phyloP scores from a whole-genome alignment of 129 eudicot species.

The Cynara cardunculus region DNA sequence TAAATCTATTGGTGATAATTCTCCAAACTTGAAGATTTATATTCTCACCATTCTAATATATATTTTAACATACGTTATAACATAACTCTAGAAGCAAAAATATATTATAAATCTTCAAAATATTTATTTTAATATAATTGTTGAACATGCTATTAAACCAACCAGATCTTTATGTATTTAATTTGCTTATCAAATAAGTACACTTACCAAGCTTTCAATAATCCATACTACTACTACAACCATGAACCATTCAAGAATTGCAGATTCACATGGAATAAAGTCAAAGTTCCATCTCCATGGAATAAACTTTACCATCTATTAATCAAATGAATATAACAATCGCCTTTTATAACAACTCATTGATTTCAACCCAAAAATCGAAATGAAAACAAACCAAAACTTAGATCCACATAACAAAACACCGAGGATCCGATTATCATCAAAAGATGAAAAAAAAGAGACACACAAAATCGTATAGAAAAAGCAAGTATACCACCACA shows the following conservation, averaged over 20 bases:
- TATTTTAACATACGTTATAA: too few relatives aligned
- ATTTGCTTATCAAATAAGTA: too few relatives aligned
- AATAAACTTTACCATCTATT: constrained; percentile 19
- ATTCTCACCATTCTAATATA: too few relatives aligned
- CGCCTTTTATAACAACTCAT: constrained; percentile 17
- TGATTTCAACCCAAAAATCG: neutral
- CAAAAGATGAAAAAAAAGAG: constrained; percentile 23
- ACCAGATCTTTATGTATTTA: too few relatives aligned
- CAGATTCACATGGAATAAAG: neutral
- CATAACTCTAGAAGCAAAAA: too few relatives aligned
- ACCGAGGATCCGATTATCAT: constrained; percentile 39
- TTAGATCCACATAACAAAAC: constrained; percentile 47
- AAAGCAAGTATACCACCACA: constrained; percentile 26
- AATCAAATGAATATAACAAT: constrained; percentile 7
- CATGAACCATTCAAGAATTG: neutral
- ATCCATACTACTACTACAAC: too few relatives aligned
- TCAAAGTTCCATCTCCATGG: neutral
- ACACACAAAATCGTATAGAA: constrained; percentile 5
- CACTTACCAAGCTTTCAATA: too few relatives aligned
- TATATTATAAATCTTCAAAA: too few relatives aligned
- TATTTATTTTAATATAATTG: too few relatives aligned
- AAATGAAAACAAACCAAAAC: constrained; percentile 23
- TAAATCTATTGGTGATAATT: too few relatives aligned
- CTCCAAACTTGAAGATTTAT: too few relatives aligned
- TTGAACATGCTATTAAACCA: too few relatives aligned